These are phyloP conservation scores for Tricholoma saponaceum DNA, from an alignment of 768 basidiomycete species.

Conservation along the genomic window DNA sequence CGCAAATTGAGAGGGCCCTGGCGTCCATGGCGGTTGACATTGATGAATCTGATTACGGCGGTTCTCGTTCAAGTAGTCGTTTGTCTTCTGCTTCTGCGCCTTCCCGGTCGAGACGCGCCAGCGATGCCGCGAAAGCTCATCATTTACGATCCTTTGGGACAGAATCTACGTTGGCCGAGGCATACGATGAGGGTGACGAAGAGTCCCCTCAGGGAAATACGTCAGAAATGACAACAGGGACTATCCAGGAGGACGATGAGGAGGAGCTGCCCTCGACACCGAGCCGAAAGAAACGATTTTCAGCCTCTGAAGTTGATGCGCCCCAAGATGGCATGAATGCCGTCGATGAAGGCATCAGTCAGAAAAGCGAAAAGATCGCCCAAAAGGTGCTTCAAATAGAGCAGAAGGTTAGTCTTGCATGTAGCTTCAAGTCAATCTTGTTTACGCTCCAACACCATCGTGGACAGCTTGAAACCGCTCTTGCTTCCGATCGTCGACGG, in stretches of 20 bases:
- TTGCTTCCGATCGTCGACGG: conserved; percentile 54
- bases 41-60: conserved; percentile 72
- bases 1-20: conserved; percentile 84
- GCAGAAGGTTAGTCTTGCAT: conserved; percentile 68
- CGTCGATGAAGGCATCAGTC: conserved; percentile 82
- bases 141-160: conserved; percentile 71
- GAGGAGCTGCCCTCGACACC: conserved; percentile 41
- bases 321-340: conserved; percentile 79
- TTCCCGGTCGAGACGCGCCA: conserved; percentile 54
- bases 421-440: neutral
- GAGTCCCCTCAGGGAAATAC: conserved; percentile 29
- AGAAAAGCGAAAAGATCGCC: conserved; percentile 83
- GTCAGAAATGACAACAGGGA: conserved; percentile 43
- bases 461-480: conserved; percentile 68
- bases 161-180: conserved; percentile 76
- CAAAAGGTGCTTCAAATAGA: conserved; percentile 88
- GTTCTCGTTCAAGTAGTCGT: conserved; percentile 66
- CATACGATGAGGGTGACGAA: conserved; percentile 45
- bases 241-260: conserved; percentile 55
- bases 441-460: neutral
- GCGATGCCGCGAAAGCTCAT: conserved; percentile 52
- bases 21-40: conserved; percentile 82
- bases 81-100: conserved; percentile 51
- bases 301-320: conserved; percentile 58
- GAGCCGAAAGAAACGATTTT: conserved; percentile 73